phyloP scores from a whole-genome alignment of 371 early-diverging fungal genomes.

The Dichotomocladium elegans region DNA sequence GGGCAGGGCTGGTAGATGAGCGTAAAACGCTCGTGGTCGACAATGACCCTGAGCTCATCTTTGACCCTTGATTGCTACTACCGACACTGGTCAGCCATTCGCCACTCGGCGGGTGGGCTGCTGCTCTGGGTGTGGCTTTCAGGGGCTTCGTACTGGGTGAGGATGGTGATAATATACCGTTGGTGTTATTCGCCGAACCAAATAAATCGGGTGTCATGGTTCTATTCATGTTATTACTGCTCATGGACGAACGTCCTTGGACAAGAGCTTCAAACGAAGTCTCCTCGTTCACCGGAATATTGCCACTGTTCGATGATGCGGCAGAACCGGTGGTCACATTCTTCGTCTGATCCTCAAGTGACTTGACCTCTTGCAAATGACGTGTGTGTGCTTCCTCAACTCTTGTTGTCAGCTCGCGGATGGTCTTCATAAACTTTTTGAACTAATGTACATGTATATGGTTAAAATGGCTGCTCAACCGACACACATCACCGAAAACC shows the following conservation, averaged over 20 bases:
- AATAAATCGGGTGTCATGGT: constrained; percentile 17
- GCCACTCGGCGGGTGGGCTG: too few species aligned
- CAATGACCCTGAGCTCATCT: too few species aligned
- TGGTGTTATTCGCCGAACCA: background rate
- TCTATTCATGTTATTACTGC: too few species aligned
- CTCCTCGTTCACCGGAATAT: constrained; percentile 5
- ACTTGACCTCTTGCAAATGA: constrained; percentile 59
- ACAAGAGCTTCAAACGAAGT: constrained; percentile 39
- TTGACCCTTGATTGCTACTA: too few species aligned
- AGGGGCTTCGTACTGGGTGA: background rate
- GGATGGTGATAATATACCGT: constrained; percentile 1
- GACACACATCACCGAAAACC: background rate
- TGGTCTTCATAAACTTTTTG: constrained; percentile 65
- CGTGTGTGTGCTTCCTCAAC: constrained; percentile 66
- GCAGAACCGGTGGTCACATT: constrained; percentile 23
- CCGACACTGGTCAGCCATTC: too few species aligned
- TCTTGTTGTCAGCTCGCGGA: constrained; percentile 56
- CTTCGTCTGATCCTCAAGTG: constrained; percentile 56
- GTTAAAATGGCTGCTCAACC: background rate
- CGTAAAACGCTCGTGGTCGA: too few species aligned
- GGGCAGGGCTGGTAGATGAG: too few species aligned
- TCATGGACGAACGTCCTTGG: constrained; percentile 11
- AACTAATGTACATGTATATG: too few species aligned
- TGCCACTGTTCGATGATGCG: background rate
- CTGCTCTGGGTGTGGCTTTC: too few species aligned